These are phyloP conservation scores for Phyllosticta citriasiana DNA, from an alignment of 2,329 filamentous ascomycete species.

Conservation along the genomic window DNA sequence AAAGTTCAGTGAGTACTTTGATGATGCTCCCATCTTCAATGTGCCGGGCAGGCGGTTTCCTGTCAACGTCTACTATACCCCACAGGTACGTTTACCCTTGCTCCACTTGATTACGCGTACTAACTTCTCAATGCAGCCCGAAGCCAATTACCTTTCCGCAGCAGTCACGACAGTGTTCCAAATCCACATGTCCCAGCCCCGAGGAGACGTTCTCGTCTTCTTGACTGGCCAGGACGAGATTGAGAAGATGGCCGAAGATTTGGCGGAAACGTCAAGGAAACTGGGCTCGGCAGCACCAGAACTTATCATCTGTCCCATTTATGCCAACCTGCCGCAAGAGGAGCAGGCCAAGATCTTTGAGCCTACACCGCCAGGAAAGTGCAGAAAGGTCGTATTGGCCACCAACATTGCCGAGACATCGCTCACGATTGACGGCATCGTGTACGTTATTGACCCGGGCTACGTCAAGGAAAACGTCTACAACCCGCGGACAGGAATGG, in stretches of 20 bases:
- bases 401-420: conserved; percentile 97
- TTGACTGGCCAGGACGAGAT: conserved; percentile 96
- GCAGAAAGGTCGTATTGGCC: conserved; percentile 83
- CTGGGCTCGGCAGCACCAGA: conserved; percentile 76
- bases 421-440: conserved; percentile 90
- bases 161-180: conserved; percentile 91
- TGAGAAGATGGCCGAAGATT: conserved; percentile 71
- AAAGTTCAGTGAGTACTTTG: conserved; percentile 86
- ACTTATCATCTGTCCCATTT: conserved; percentile 85
- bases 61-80: conserved; percentile 85
- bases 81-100: conserved; percentile 19
- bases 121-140: conserved; percentile 52
- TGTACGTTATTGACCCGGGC: conserved; percentile 90
- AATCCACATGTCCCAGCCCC: conserved; percentile 76
- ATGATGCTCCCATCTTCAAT: conserved; percentile 87
- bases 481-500: conserved; percentile 86
- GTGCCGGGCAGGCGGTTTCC: conserved; percentile 83
- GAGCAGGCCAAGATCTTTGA: conserved; percentile 91
- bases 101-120: neutral
- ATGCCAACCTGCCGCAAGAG: conserved; percentile 84
- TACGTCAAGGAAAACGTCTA: conserved; percentile 95
- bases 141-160: conserved; percentile 86
- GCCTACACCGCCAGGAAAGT: conserved; percentile 65
- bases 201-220: conserved; percentile 87
- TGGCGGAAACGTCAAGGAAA: conserved; percentile 78